A percentile compares a stretch with the other conserved stretches of the same genome.
Conservation (phyloP, 2,329 filamentous ascomycete genomes). For the Incumbomyces delicatus region DNA sequence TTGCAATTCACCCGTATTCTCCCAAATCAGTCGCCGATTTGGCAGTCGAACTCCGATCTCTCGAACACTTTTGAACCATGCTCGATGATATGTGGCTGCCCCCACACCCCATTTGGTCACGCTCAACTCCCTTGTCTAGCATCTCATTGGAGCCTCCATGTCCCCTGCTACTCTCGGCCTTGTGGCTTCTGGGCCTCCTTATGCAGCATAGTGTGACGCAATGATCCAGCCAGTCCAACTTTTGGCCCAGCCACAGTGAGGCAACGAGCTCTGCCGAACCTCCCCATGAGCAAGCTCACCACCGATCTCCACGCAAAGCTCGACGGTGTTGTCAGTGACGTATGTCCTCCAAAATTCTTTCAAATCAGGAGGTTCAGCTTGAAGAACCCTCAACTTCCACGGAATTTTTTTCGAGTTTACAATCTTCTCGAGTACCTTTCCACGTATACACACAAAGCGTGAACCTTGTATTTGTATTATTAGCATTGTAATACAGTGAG, state of each 20-base stretch:
- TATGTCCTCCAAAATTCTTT: neutral
- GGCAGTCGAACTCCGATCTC: conserved; percentile 1
- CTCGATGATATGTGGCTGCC: neutral
- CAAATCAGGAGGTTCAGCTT: neutral
- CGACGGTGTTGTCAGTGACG: conserved; percentile 5
- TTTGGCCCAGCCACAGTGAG: conserved; percentile 17
- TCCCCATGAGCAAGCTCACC: neutral
- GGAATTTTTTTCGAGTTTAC: neutral
- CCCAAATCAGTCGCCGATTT: neutral
- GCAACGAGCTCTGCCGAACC: conserved; percentile 8
- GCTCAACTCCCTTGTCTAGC: too few species aligned
- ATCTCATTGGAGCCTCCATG: neutral
- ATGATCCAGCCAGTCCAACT: conserved; percentile 7
- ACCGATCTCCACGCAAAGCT: conserved; percentile 2
- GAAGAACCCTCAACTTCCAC: neutral
- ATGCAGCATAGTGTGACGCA: conserved; percentile 2
- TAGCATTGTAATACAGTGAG: conserved; percentile 2
- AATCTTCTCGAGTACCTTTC: neutral
- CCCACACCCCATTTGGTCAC: neutral
- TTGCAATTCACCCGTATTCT: too few species aligned
- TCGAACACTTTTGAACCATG: neutral
- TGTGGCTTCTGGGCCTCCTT: neutral
- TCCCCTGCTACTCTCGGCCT: neutral
- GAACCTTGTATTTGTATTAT: conserved; percentile 2
- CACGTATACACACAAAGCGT: neutral